Conservation (phyloP, 257 asterid genomes). For the Nicotiana undulata region DNA sequence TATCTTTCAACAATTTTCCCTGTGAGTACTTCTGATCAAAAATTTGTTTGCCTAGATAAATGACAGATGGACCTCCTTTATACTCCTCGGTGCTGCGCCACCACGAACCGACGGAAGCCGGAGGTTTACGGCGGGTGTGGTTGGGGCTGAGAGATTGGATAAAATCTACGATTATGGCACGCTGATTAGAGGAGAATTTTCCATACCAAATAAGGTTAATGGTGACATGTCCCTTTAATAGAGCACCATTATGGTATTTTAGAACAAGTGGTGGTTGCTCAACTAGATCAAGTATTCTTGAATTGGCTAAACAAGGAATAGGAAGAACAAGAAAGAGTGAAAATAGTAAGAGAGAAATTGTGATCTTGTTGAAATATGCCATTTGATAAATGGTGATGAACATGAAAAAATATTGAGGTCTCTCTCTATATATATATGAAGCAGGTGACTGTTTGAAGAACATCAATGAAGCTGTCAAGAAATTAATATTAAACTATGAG, state of each 20-base stretch:
- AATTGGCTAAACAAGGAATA: not conserved
- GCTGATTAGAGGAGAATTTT: slow-evolving; percentile 24
- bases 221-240: slow-evolving; percentile 27
- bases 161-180: slow-evolving; percentile 28
- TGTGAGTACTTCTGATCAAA: slow-evolving; percentile 14
- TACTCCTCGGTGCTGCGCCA: slow-evolving; percentile 37
- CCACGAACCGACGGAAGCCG: slow-evolving; percentile 25
- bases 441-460: too few relatives aligned
- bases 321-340: not conserved
- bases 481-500: too few relatives aligned
- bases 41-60: slow-evolving; percentile 16
- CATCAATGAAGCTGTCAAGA: too few relatives aligned
- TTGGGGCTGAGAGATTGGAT: slow-evolving; percentile 17
- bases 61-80: slow-evolving; percentile 11
- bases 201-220: slow-evolving; percentile 42
- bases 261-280: slow-evolving; percentile 25
- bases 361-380: not conserved
- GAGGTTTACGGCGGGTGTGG: not conserved
- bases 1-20: slow-evolving; percentile 23
- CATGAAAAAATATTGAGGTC: too few relatives aligned
- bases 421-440: too few relatives aligned
- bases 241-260: slow-evolving; percentile 28
- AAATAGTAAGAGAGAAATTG: not conserved
- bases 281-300: slow-evolving; percentile 13
- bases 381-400: not conserved